A percentile compares a stretch with the other conserved stretches of the same genome.
Conservation (phyloP, 2,329 filamentous ascomycete genomes). For the Fusarium nisikadoi region DNA sequence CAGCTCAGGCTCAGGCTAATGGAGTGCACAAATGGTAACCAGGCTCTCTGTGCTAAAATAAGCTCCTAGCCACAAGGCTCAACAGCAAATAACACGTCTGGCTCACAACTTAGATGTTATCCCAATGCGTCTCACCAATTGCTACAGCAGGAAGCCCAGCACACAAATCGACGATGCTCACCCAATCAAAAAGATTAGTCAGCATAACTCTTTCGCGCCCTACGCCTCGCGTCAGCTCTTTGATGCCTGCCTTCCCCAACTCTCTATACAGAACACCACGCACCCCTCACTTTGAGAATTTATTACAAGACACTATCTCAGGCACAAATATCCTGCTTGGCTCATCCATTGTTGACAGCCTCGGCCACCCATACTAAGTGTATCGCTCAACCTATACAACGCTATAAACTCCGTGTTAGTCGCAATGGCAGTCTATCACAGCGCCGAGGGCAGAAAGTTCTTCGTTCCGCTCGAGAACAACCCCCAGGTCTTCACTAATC, state of each 20-base stretch:
- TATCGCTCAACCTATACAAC: neutral
- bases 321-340: accelerated
- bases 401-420: neutral
- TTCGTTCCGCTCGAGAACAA: neutral
- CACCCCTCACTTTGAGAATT: accelerated
- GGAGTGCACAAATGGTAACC: no score
- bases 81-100: no score
- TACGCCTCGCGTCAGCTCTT: neutral
- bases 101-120: no score
- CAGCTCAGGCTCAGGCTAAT: no score
- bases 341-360: accelerated
- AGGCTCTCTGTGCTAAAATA: no score
- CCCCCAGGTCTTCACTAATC: neutral
- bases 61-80: no score
- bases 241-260: neutral
- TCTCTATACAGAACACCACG: neutral
- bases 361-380: accelerated
- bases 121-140: no score
- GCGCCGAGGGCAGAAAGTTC: neutral
- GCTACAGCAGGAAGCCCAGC: no score
- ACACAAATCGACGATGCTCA: neutral
- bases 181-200: neutral
- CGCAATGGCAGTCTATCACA: neutral
- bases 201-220: neutral
- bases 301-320: accelerated